Evolutionary conservation across 2,329 filamentous ascomycete genomes (phyloP).

Genomic region (Uncinocarpus reesii): DNA sequence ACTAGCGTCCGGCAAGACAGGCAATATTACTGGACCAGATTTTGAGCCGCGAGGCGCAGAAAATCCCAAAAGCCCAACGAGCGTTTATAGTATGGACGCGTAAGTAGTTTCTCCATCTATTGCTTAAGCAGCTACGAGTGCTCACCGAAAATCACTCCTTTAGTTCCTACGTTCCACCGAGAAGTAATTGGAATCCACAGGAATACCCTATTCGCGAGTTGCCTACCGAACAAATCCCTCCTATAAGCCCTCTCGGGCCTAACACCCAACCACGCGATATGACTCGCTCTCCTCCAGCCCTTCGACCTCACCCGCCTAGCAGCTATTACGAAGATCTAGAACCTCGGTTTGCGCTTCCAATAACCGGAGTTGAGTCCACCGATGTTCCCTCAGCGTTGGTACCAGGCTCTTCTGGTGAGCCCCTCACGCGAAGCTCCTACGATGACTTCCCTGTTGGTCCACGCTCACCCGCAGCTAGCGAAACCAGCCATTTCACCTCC

Average conservation of each 20-base stretch:
- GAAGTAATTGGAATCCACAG: conserved; percentile 29
- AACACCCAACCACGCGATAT: conserved; percentile 20
- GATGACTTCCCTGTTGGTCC: conserved; percentile 55
- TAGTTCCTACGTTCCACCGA: conserved; percentile 38
- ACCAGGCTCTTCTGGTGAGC: conserved; percentile 32
- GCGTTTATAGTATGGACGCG: conserved; percentile 64
- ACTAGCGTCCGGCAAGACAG: conserved; percentile 31
- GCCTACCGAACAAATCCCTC: conserved; percentile 15
- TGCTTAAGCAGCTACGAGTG: too few relatives aligned
- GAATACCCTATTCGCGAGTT: conserved; percentile 11
- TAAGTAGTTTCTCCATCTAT: conserved; percentile 49
- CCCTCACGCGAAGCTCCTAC: conserved; percentile 41
- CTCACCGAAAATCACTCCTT: not conserved
- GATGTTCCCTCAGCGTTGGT: conserved; percentile 25
- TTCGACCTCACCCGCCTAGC: conserved; percentile 32
- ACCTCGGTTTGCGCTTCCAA: conserved; percentile 61
- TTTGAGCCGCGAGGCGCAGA: conserved; percentile 35
- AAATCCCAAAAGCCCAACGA: conserved; percentile 54
- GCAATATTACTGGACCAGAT: conserved; percentile 61
- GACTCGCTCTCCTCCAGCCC: conserved; percentile 20
- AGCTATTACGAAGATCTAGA: conserved; percentile 91
- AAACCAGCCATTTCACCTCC: conserved; percentile 78
- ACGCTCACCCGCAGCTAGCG: conserved; percentile 65
- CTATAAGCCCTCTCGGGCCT: conserved; percentile 16
- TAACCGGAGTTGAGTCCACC: conserved; percentile 9